Percentiles rank a stretch among this genome's conserved stretches.
Evolutionary conservation across 1,284 basidiomycete species (phyloP).

Genomic region (Ceratobasidium sp.): DNA sequence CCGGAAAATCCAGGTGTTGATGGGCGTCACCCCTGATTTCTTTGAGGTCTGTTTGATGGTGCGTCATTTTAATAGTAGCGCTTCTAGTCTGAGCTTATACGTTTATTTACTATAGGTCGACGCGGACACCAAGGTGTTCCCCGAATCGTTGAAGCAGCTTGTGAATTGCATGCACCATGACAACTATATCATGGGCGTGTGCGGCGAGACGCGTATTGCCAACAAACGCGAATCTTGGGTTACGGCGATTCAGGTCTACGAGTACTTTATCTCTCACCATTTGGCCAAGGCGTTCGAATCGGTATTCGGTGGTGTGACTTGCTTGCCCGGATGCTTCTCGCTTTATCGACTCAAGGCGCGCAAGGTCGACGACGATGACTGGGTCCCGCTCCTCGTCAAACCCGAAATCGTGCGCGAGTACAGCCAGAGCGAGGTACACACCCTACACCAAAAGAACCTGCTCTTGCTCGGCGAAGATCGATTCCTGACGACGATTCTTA

Average conservation of each 20-base stretch:
- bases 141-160: conserved; percentile 84
- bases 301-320: conserved; percentile 99
- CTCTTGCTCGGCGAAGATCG: conserved; percentile 98
- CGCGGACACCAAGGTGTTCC: conserved; percentile 94
- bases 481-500: conserved; percentile 93
- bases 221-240: conserved; percentile 99
- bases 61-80: conserved; percentile 53
- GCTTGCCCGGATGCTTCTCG: conserved; percentile 98
- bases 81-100: neutral
- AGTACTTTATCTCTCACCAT: conserved; percentile 99
- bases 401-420: conserved; percentile 98
- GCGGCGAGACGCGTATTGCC: conserved; percentile 97
- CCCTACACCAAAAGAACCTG: conserved; percentile 98
- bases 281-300: conserved; percentile 98
- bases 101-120: conserved; percentile 74
- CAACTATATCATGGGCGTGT: conserved; percentile 98
- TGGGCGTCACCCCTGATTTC: conserved; percentile 99
- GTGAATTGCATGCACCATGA: conserved; percentile 99
- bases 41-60: conserved; percentile 99
- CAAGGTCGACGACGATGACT: conserved; percentile 84
- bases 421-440: conserved; percentile 91
- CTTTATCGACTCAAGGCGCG: conserved; percentile 99
- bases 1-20: conserved; percentile 93
- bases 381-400: conserved; percentile 97
- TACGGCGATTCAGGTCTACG: conserved; percentile 96